Evolutionary conservation across 345 rosid genomes (phyloP), one percentile per base, ranked within the genome.

Genomic region (Cardamine resedifolia): DNA sequence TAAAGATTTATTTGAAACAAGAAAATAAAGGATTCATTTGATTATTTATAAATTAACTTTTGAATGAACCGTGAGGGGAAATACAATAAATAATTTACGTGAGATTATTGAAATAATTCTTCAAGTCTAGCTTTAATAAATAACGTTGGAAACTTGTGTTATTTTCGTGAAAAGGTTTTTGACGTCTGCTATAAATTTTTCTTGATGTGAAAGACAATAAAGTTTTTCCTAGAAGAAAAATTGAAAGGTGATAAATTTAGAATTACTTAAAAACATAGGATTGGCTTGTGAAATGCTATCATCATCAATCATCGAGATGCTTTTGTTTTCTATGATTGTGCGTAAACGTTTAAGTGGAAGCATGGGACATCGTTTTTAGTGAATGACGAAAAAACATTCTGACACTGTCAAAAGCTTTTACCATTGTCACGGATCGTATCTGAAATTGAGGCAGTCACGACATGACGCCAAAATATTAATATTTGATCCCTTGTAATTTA

Each of bases 371-470:
- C 4, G 55, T n/a, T 67, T 74, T 31, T 74, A 39, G 57, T 59
- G 68, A 66, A 66, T 59, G 63, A 74, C 67, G 68, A 50, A 74
- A 66, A 56, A 12, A n/a, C 55, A 67, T 51, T 74, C 68, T 58
- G 61, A 66, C 65, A 20, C 61, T 30, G 10, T 58, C 78, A 58
- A 57, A 67, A 74, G 55, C 55, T 67, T 67, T 74, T 74, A 74
- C 56, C 63, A 74, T 50, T 67, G 56, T 74, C 73, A 74, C 78
- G 73, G 68, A 74, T 74, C 78, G 48, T 74, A 38, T 67, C 73
- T 59, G 56, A 74, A 50, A 4, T 67, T 39, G 62, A 67, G 68
- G 73, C 68, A 67, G 44, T 67, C 68, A 59, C 30, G 15, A 6
- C 51, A 48, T 73, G 77, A 58, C 77, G 59, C 52, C 59, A 47